phyloP scores from a whole-genome alignment of 2,329 filamentous ascomycete genomes.

The Fusarium hostae region DNA sequence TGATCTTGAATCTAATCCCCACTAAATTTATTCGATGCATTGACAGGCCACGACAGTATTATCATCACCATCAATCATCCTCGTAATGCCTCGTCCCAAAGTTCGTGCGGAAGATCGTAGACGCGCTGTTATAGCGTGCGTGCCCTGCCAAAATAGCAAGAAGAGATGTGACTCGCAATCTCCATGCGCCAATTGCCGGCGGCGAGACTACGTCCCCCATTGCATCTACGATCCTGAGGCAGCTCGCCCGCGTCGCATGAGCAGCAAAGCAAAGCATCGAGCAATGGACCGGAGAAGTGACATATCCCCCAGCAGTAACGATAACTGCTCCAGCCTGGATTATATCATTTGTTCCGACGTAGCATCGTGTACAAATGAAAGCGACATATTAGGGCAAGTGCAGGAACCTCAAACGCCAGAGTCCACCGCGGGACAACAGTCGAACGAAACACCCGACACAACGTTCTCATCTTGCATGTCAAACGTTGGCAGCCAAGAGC shows the following conservation, averaged over 20 bases:
- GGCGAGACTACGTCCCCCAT: background rate
- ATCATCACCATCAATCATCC: fast-evolving
- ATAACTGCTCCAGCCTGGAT: background rate
- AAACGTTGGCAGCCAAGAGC: background rate
- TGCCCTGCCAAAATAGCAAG: background rate
- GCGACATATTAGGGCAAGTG: fast-evolving
- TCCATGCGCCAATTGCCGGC: background rate
- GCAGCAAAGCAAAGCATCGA: background rate
- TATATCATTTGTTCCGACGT: background rate
- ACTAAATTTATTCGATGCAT: background rate
- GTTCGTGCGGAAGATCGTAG: background rate
- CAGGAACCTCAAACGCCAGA: background rate
- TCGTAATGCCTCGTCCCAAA: background rate
- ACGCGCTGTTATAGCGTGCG: background rate
- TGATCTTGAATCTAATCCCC: background rate
- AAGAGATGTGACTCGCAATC: background rate
- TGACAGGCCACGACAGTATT: background rate
- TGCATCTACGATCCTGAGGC: background rate
- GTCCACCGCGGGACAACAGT: background rate
- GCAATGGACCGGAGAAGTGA: background rate
- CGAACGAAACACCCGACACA: background rate
- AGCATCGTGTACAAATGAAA: fast-evolving
- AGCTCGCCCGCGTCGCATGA: background rate
- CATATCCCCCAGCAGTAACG: background rate
- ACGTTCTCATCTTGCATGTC: background rate